A percentile compares a stretch with the other conserved stretches of the same genome.
Conservation (phyloP, 1,284 basidiomycete genomes). For the Fomitopsis pinicola region DNA sequence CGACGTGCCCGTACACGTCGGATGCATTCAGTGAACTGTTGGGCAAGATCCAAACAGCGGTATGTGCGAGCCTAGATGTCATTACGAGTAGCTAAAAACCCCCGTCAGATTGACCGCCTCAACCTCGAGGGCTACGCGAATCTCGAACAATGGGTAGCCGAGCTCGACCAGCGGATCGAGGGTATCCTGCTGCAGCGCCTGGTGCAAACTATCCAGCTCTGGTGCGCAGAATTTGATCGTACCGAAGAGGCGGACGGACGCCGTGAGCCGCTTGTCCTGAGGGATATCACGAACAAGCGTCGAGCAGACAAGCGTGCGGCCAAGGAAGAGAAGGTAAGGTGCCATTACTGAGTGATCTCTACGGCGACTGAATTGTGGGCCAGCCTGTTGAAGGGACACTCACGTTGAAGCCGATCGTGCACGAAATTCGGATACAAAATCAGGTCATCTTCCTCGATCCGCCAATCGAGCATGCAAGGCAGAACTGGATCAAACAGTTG, state of each 20-base stretch:
- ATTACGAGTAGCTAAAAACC: neutral
- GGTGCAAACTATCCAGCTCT: slow-evolving; percentile 76
- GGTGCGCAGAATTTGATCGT: slow-evolving; percentile 84
- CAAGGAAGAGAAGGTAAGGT: slow-evolving; percentile 69
- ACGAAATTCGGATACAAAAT: slow-evolving; percentile 97
- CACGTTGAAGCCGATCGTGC: slow-evolving; percentile 78
- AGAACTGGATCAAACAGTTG: slow-evolving; percentile 88
- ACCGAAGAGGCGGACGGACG: slow-evolving; percentile 60
- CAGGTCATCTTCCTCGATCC: slow-evolving; percentile 99
- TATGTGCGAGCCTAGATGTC: slow-evolving; percentile 26
- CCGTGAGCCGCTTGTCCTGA: slow-evolving; percentile 44
- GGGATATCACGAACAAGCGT: slow-evolving; percentile 59
- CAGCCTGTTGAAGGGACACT: slow-evolving; percentile 69
- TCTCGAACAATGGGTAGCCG: slow-evolving; percentile 92
- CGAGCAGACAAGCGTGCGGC: slow-evolving; percentile 53
- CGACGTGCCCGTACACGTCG: slow-evolving; percentile 79
- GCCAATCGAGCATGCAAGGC: slow-evolving; percentile 91
- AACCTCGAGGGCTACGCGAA: slow-evolving; percentile 98
- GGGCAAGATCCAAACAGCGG: slow-evolving; percentile 81
- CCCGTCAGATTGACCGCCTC: slow-evolving; percentile 78
- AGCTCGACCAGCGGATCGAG: slow-evolving; percentile 87
- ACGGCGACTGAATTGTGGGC: neutral
- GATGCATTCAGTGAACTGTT: slow-evolving; percentile 82
- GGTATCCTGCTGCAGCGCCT: slow-evolving; percentile 77
- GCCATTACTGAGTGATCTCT: neutral